These are phyloP conservation scores for Tetraselmis striata DNA, from an alignment of 139 green algal genomes.

Conservation along the genomic window DNA sequence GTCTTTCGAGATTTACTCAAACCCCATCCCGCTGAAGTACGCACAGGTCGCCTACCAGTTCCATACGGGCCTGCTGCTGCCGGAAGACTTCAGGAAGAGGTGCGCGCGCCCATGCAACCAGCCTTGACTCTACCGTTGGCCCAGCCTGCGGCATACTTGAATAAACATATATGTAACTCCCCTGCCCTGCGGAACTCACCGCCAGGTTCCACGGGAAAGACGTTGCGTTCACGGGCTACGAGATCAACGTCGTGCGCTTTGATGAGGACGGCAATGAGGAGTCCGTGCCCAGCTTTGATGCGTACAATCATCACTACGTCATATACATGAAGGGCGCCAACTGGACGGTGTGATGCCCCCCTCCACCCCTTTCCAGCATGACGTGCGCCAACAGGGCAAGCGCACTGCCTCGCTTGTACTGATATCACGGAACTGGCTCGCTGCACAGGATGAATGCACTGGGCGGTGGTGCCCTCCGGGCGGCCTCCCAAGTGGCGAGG, in stretches of 20 bases:
- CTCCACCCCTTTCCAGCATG: no score
- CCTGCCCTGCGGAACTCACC: background rate
- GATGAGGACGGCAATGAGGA: background rate
- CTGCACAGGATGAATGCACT: background rate
- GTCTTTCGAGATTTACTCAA: background rate
- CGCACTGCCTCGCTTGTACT: no score
- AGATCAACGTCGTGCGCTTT: background rate
- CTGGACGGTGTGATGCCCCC: no score
- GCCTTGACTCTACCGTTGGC: no score
- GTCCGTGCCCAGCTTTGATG: background rate
- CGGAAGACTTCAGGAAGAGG: background rate
- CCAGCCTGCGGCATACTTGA: no score
- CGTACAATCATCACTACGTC: background rate
- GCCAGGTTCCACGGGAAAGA: background rate
- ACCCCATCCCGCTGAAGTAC: background rate
- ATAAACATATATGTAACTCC: no score
- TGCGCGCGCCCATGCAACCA: background rate
- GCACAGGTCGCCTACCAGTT: background rate
- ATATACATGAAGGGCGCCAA: background rate
- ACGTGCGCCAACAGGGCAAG: no score
- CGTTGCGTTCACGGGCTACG: background rate
- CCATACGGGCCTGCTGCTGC: background rate
- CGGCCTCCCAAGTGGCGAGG: background rate
- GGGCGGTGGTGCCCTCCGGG: background rate
- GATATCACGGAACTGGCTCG: no score